These are phyloP conservation scores for Blastomyces silverae DNA, from an alignment of 2,329 filamentous ascomycete species.

Conservation along the genomic window DNA sequence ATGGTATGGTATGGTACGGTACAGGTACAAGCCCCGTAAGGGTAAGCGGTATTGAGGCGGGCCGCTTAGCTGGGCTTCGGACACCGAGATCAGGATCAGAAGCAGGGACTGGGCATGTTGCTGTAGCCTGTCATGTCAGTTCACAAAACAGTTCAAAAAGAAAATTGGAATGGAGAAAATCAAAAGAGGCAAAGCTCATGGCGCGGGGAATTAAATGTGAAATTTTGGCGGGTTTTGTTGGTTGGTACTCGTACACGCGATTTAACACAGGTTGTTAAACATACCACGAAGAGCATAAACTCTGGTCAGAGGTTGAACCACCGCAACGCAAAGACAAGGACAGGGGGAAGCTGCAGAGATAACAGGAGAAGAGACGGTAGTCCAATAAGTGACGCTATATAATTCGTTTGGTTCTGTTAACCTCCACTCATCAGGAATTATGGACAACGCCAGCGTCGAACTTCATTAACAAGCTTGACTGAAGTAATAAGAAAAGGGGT, in stretches of 20 bases:
- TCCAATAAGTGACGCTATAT: background rate
- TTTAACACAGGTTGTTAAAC: background rate
- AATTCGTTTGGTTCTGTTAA: background rate
- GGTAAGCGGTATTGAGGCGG: background rate
- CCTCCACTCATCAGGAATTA: background rate
- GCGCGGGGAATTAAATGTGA: background rate
- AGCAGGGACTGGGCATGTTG: background rate
- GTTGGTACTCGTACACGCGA: background rate
- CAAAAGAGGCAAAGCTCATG: background rate
- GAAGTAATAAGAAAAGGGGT: background rate
- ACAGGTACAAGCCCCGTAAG: background rate
- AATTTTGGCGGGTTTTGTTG: background rate
- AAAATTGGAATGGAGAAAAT: background rate
- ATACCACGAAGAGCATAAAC: background rate
- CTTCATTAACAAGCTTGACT: background rate
- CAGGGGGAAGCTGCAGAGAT: background rate
- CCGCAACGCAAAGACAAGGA: background rate
- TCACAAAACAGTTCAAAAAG: background rate
- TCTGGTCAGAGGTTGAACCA: background rate
- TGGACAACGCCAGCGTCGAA: background rate
- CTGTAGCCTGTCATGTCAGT: too few species aligned
- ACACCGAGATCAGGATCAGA: background rate
- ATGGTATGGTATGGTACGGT: constrained; percentile 5
- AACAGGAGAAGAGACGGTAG: background rate
- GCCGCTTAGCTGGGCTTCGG: background rate